A percentile compares a stretch with the other conserved stretches of the same genome.
These are phyloP conservation scores for Bipolaris zeicola DNA, from an alignment of 2,329 filamentous ascomycete genomes.

Conservation along the genomic window DNA sequence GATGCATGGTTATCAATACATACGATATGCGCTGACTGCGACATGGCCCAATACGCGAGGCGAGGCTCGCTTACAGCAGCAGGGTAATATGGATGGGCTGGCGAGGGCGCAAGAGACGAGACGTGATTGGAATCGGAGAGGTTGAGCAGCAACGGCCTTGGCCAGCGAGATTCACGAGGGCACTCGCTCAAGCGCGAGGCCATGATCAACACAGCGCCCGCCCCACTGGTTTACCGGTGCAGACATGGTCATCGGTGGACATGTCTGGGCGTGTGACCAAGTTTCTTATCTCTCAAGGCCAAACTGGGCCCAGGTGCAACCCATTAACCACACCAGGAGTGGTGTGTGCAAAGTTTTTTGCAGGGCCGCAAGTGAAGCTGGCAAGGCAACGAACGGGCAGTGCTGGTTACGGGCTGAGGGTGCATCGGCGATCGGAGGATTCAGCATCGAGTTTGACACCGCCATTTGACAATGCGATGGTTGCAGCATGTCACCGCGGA, in stretches of 20 bases:
- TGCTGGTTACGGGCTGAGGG: neutral
- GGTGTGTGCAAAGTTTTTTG: neutral
- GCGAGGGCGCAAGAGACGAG: neutral
- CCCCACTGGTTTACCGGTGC: slow-evolving; percentile 21
- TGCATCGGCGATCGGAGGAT: slow-evolving; percentile 9
- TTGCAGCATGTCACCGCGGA: neutral
- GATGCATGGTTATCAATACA: slow-evolving; percentile 15
- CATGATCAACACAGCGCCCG: neutral
- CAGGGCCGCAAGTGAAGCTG: neutral
- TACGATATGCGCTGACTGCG: slow-evolving; percentile 5
- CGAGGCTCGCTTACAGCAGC: slow-evolving; percentile 3
- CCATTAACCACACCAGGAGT: neutral
- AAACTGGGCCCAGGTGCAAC: neutral
- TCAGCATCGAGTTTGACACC: slow-evolving; percentile 14
- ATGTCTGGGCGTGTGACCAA: slow-evolving; percentile 15
- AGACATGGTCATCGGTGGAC: slow-evolving; percentile 12
- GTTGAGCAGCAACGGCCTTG: neutral
- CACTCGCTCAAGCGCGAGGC: neutral
- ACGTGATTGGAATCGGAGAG: neutral
- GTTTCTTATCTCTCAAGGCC: slow-evolving; percentile 9
- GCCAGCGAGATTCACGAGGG: too few species aligned
- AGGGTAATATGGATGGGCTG: neutral
- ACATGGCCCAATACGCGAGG: slow-evolving; percentile 6
- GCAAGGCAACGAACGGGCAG: neutral
- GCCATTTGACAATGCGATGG: slow-evolving; percentile 13